phyloP scores from a whole-genome alignment of 2,329 filamentous ascomycete genomes.

The Pezicula rhizophila region DNA sequence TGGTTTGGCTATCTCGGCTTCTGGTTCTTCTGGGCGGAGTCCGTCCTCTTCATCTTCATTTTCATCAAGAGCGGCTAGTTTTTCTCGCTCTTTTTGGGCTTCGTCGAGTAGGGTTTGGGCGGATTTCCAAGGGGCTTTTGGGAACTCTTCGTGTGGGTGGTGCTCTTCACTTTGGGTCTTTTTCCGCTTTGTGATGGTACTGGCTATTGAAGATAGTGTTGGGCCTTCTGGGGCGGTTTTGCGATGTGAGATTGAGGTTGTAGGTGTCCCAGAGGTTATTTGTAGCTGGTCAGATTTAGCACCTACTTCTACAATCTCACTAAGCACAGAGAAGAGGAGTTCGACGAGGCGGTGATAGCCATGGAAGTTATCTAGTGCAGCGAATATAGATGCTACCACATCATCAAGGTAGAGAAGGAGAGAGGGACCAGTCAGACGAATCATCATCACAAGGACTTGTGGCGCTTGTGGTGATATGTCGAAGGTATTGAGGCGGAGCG shows the following conservation, averaged over 20 bases:
- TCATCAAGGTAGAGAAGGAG: slow-evolving; percentile 89
- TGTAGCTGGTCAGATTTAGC: slow-evolving; percentile 51
- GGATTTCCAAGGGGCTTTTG: slow-evolving; percentile 29
- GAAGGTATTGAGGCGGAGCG: slow-evolving; percentile 81
- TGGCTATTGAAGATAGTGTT: slow-evolving; percentile 32
- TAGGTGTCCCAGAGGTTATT: slow-evolving; percentile 6
- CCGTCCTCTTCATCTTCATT: slow-evolving; percentile 29
- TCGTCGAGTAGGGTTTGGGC: slow-evolving; percentile 29
- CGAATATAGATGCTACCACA: slow-evolving; percentile 83
- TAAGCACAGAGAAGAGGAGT: slow-evolving; percentile 74
- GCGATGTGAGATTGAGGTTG: slow-evolving; percentile 32
- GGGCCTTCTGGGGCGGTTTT: slow-evolving; percentile 30
- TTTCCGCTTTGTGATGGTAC: slow-evolving; percentile 37
- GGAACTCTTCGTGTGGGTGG: slow-evolving; percentile 21
- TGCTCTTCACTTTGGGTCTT: slow-evolving; percentile 10
- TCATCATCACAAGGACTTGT: slow-evolving; percentile 90
- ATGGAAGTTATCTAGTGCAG: slow-evolving; percentile 89
- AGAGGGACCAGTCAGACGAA: slow-evolving; percentile 73
- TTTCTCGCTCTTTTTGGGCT: slow-evolving; percentile 20
- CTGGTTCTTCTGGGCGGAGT: slow-evolving; percentile 21
- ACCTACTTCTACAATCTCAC: slow-evolving; percentile 78
- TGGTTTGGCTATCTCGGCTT: slow-evolving; percentile 46
- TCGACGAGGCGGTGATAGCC: slow-evolving; percentile 86
- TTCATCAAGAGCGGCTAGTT: slow-evolving; percentile 13
- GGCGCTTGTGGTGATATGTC: slow-evolving; percentile 89